Evolutionary conservation across 2,329 filamentous ascomycete genomes (phyloP).

Genomic region (Diaporthe capsici): DNA sequence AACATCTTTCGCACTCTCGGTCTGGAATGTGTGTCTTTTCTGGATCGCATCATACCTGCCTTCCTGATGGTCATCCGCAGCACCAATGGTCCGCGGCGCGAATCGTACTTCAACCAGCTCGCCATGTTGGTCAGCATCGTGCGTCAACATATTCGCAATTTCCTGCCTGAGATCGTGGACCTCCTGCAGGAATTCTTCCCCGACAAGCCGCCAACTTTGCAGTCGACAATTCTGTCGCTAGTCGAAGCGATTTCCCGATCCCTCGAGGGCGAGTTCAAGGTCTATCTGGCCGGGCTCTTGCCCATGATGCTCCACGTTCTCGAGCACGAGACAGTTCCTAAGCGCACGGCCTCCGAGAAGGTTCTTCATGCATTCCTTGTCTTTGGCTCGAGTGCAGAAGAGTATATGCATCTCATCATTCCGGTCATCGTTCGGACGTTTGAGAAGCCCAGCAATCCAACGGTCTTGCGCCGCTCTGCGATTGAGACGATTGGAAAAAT

Average conservation of each 20-base stretch:
- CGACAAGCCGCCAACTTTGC: conserved; percentile 81
- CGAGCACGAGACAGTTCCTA: conserved; percentile 83
- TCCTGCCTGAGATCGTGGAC: conserved; percentile 86
- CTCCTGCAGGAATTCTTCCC: conserved; percentile 91
- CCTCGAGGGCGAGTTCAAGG: conserved; percentile 97
- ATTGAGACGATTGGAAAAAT: conserved; percentile 97
- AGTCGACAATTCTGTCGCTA: conserved; percentile 90
- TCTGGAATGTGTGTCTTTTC: conserved; percentile 94
- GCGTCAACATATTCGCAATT: conserved; percentile 94
- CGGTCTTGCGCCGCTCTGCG: conserved; percentile 84
- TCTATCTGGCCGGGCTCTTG: conserved; percentile 89
- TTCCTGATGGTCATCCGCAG: conserved; percentile 91
- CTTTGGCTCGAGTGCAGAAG: conserved; percentile 94
- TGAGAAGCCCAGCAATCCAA: conserved; percentile 86
- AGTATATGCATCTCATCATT: conserved; percentile 99
- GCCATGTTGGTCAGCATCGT: conserved; percentile 95
- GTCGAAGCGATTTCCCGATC: conserved; percentile 95
- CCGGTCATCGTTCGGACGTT: conserved; percentile 96
- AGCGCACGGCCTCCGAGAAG: conserved; percentile 86
- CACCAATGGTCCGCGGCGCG: conserved; percentile 82
- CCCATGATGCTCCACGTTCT: conserved; percentile 95
- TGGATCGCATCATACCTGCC: conserved; percentile 93
- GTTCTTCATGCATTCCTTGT: conserved; percentile 96
- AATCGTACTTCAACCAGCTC: conserved; percentile 98
- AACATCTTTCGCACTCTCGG: conserved; percentile 98